phyloP scores from a whole-genome alignment of 805 yeast genomes.

The Candida quercuum region DNA sequence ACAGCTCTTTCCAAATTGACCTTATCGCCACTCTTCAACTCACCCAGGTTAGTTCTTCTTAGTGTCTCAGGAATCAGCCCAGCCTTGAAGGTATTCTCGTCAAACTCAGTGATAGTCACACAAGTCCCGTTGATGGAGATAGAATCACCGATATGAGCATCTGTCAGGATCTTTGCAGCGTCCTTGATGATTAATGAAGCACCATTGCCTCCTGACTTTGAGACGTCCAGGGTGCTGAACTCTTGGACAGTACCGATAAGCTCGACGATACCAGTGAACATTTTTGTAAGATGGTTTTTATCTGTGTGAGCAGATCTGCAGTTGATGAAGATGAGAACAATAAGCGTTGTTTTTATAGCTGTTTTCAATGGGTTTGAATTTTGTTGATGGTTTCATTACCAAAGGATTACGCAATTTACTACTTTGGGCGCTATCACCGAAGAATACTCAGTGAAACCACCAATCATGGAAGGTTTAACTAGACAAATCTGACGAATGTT shows the following conservation, averaged over 20 bases:
- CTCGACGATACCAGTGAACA: conserved; percentile 97
- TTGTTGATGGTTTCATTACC: too few species aligned
- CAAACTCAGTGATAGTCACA: conserved; percentile 84
- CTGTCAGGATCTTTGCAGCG: conserved; percentile 58
- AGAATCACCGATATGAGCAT: conserved; percentile 91
- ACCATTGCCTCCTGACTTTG: conserved; percentile 65
- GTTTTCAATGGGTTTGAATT: too few species aligned
- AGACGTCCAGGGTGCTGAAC: conserved; percentile 38
- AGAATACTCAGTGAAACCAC: too few species aligned
- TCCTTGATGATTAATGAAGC: conserved; percentile 62
- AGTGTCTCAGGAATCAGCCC: conserved; percentile 93
- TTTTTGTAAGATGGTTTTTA: too few species aligned
- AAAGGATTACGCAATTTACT: too few species aligned
- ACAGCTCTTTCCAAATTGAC: conserved; percentile 95
- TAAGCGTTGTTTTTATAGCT: too few species aligned
- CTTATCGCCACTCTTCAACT: conserved; percentile 46
- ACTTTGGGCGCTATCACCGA: too few species aligned
- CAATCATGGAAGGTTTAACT: too few species aligned
- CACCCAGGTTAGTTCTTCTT: conserved; percentile 71
- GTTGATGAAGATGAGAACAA: too few species aligned
- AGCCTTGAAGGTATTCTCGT: conserved; percentile 61
- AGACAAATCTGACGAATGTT: too few species aligned
- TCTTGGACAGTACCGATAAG: conserved; percentile 62
- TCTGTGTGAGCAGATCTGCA: too few species aligned
- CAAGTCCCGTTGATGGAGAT: conserved; percentile 88